phyloP scores from a whole-genome alignment of 176 grass and related monocot genomes.

The Oryza glumipatula region DNA sequence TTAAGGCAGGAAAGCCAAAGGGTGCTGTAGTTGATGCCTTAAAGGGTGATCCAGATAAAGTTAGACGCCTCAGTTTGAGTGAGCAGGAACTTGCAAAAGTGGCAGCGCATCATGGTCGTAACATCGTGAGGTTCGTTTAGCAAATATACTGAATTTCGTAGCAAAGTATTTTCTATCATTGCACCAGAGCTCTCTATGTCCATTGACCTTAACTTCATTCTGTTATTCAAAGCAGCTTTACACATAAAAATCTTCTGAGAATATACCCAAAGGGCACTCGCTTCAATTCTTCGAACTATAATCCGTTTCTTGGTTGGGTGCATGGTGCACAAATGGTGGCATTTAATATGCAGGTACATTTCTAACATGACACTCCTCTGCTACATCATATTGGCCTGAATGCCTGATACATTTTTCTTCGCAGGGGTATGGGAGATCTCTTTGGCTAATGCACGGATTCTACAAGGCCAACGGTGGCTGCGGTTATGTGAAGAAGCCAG shows the following conservation, averaged over 20 bases:
- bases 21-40: constrained; percentile 68
- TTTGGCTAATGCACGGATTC: constrained; percentile 97
- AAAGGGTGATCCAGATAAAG: constrained; percentile 79
- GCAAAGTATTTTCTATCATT: not conserved
- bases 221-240: constrained; percentile 75
- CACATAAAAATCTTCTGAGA: constrained; percentile 87
- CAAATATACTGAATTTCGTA: too few species aligned
- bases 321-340: constrained; percentile 99
- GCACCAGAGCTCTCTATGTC: not conserved
- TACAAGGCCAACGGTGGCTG: constrained; percentile 88
- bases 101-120: constrained; percentile 56
- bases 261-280: constrained; percentile 88
- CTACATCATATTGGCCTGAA: constrained; percentile 12
- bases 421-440: constrained; percentile 88
- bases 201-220: constrained; percentile 29
- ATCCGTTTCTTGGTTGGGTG: constrained; percentile 95
- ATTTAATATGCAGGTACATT: constrained; percentile 94
- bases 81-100: constrained; percentile 85
- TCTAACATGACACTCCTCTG: constrained; percentile 21
- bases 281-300: constrained; percentile 92
- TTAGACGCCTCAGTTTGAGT: constrained; percentile 89
- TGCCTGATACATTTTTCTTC: not conserved
- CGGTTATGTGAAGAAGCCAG: constrained; percentile 93
- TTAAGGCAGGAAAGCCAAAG: constrained; percentile 87
- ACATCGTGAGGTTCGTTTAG: constrained; percentile 68